A percentile compares a stretch with the other conserved stretches of the same genome.
Evolutionary conservation across 768 basidiomycete species (phyloP).

Genomic region (Auriculariales sp.): DNA sequence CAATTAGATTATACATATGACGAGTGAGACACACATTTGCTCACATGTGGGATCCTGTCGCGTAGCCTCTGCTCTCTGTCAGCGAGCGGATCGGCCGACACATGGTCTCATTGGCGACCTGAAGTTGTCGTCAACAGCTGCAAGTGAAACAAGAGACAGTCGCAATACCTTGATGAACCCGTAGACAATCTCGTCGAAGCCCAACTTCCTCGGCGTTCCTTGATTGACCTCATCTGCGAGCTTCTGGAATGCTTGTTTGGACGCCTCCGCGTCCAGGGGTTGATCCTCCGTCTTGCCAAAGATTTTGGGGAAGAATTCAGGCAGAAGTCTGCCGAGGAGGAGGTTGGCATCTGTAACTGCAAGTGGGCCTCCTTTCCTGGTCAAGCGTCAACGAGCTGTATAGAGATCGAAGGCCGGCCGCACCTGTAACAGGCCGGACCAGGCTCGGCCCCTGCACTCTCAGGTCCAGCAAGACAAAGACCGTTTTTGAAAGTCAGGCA

Average conservation of each 20-base stretch:
- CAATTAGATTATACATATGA: too few relatives aligned
- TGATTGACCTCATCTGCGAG: slow-evolving; percentile 60
- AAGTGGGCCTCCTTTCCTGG: slow-evolving; percentile 77
- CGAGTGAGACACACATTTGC: slow-evolving; percentile 7
- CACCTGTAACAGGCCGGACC: slow-evolving; percentile 86
- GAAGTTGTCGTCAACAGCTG: too few relatives aligned
- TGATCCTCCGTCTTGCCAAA: slow-evolving; percentile 85
- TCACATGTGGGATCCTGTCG: slow-evolving; percentile 60
- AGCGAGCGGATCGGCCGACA: slow-evolving; percentile 80
- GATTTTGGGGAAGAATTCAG: slow-evolving; percentile 88
- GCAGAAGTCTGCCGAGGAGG: slow-evolving; percentile 73
- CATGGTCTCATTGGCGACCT: slow-evolving; percentile 97
- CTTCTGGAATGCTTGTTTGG: slow-evolving; percentile 48
- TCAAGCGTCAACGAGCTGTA: slow-evolving; percentile 1
- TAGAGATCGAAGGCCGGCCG: not conserved
- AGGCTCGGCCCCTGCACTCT: slow-evolving; percentile 87
- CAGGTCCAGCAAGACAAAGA: slow-evolving; percentile 80
- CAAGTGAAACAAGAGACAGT: too few relatives aligned
- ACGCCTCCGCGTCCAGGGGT: slow-evolving; percentile 63
- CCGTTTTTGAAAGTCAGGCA: slow-evolving; percentile 83
- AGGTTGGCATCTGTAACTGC: slow-evolving; percentile 92
- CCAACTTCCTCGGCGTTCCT: slow-evolving; percentile 31
- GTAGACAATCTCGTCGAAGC: slow-evolving; percentile 74
- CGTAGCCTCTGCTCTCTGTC: slow-evolving; percentile 80
- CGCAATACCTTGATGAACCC: slow-evolving; percentile 45